A percentile compares a stretch with the other conserved stretches of the same genome.
Conservation (phyloP, 208 protist species). For the Wallacemonas sp. region DNA sequence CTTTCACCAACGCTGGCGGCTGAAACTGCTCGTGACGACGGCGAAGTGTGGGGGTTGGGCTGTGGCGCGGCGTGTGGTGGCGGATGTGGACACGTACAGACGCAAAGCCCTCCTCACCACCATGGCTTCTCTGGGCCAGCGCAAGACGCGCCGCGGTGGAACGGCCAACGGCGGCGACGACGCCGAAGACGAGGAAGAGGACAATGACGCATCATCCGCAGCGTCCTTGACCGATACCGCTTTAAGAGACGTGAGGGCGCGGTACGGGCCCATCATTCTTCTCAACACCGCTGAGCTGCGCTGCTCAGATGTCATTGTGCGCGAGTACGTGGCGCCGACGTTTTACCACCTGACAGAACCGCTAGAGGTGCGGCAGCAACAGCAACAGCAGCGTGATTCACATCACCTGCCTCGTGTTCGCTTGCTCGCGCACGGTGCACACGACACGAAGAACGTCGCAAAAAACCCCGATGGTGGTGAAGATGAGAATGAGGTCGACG, state of each 20-base stretch:
- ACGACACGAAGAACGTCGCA: neutral
- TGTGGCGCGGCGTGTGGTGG: slow-evolving; percentile 30
- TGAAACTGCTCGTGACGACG: slow-evolving; percentile 37
- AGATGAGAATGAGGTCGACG: neutral
- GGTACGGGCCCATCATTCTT: slow-evolving; percentile 31
- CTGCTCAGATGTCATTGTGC: slow-evolving; percentile 33
- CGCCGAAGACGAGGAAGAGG: neutral
- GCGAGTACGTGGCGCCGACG: slow-evolving; percentile 30
- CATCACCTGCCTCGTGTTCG: too few relatives aligned
- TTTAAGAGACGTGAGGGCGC: neutral
- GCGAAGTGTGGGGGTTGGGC: slow-evolving; percentile 26
- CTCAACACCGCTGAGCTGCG: slow-evolving; percentile 46
- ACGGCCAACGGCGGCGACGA: neutral
- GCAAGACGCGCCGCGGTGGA: neutral
- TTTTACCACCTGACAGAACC: slow-evolving; percentile 32
- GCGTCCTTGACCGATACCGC: neutral
- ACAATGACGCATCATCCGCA: too few relatives aligned
- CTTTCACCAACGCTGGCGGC: slow-evolving; percentile 29
- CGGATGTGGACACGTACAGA: slow-evolving; percentile 34
- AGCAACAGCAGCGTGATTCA: too few relatives aligned
- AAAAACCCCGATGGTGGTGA: neutral
- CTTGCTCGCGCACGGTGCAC: too few relatives aligned
- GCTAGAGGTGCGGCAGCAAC: neutral
- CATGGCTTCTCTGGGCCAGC: neutral
- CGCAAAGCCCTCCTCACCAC: slow-evolving; percentile 23